Percentiles rank a stretch among this genome's conserved stretches.
phyloP scores from a whole-genome alignment of 495 filamentous ascomycete genomes.

The Melanomma pulvis-pyrius region DNA sequence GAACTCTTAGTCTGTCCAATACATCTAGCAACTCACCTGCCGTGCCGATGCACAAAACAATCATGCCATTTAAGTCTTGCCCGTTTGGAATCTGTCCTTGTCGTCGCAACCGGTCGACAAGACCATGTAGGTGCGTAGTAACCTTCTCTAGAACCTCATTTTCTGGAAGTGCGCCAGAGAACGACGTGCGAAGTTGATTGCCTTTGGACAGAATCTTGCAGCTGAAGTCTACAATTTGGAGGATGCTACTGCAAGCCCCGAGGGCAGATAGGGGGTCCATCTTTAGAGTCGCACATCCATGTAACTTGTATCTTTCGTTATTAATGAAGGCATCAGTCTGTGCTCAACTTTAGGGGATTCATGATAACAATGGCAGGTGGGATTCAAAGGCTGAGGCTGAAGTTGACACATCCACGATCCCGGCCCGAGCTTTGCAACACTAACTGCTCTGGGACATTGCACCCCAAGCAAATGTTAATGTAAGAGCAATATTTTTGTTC shows the following conservation, averaged over 20 bases:
- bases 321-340: too few species aligned
- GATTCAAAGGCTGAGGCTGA: too few species aligned
- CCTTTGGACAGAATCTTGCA: constrained; percentile 12
- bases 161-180: constrained; percentile 1
- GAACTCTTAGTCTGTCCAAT: constrained; percentile 6
- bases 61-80: constrained; percentile 1
- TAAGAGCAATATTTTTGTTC: too few species aligned
- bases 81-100: not conserved
- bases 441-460: too few species aligned
- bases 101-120: not conserved
- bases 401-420: too few species aligned
- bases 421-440: too few species aligned
- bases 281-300: not conserved
- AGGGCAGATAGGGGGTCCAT: constrained; percentile 13
- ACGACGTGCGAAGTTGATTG: constrained; percentile 2
- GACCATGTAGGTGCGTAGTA: not conserved
- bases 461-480: too few species aligned
- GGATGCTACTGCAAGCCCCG: not conserved
- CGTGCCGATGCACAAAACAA: constrained; percentile 1
- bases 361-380: too few species aligned
- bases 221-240: constrained; percentile 12
- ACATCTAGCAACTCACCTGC: constrained; percentile 6
- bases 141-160: constrained; percentile 1
- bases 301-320: not conserved
- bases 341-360: too few species aligned